A percentile compares a stretch with the other conserved stretches of the same genome.
Conservation (phyloP, 176 grass and related monocot genomes). For the Aechmea fasciata region DNA sequence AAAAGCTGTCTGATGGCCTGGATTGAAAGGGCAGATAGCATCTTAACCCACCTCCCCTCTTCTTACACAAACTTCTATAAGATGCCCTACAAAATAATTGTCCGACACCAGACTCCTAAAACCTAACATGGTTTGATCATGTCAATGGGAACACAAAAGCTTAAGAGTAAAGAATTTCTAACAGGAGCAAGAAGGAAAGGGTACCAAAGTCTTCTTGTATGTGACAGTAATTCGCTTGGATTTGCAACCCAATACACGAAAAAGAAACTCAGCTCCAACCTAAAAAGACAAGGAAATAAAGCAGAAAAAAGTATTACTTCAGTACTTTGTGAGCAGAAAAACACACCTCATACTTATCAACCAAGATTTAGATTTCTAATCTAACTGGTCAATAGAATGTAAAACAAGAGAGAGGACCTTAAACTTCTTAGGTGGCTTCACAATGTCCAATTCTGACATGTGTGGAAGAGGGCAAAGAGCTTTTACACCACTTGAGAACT, state of each 20-base stretch:
- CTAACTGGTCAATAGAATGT: background rate
- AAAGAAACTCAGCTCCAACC: constrained; percentile 80
- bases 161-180: background rate
- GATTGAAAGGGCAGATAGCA: too few species aligned
- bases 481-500: constrained; percentile 93
- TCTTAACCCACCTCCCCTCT: too few species aligned
- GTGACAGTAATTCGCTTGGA: constrained; percentile 93
- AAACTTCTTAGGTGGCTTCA: constrained; percentile 94
- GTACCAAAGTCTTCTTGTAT: constrained; percentile 89
- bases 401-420: constrained; percentile 38
- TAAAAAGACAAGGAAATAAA: constrained; percentile 25
- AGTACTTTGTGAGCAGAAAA: background rate
- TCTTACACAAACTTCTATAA: too few species aligned
- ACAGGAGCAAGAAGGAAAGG: constrained; percentile 10
- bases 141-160: background rate
- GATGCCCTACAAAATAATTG: too few species aligned
- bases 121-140: background rate
- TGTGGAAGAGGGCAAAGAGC: constrained; percentile 85
- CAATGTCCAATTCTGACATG: constrained; percentile 90
- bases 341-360: constrained; percentile 18
- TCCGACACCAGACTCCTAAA: too few species aligned
- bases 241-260: constrained; percentile 93
- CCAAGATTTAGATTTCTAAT: background rate
- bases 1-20: too few species aligned
- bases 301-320: constrained; percentile 10